Evolutionary conservation across 1,284 basidiomycete species (phyloP).

Genomic region (Ceratobasidium sp.): DNA sequence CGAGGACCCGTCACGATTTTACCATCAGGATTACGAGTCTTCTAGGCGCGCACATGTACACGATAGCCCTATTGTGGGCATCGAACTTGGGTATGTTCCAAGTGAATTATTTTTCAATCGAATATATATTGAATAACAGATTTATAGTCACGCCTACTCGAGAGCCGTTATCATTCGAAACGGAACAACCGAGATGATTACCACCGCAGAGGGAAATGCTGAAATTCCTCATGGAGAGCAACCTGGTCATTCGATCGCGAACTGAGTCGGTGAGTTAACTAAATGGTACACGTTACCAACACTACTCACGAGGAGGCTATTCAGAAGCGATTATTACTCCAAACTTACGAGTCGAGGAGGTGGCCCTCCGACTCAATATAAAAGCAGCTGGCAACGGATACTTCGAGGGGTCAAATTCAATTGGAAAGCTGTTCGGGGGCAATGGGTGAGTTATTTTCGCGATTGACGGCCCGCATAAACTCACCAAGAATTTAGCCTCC

Average conservation of each 20-base stretch:
- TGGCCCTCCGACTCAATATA: too few relatives aligned
- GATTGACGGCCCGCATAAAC: too few relatives aligned
- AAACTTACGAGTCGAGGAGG: too few relatives aligned
- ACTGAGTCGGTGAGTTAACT: background rate
- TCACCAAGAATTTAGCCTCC: background rate
- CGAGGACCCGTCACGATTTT: background rate
- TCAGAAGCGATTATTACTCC: too few relatives aligned
- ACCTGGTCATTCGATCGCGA: background rate
- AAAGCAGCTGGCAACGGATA: too few relatives aligned
- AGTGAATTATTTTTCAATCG: background rate
- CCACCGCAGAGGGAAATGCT: background rate
- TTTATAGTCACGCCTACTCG: slow-evolving; percentile 25
- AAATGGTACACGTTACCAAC: too few relatives aligned
- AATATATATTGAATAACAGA: background rate
- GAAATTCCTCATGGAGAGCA: slow-evolving; percentile 6
- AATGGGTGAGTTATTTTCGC: too few relatives aligned
- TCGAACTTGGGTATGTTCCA: slow-evolving; percentile 12
- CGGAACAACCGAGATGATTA: slow-evolving; percentile 8
- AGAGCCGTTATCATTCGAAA: background rate
- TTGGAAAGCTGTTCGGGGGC: too few relatives aligned
- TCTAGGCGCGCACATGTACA: too few relatives aligned
- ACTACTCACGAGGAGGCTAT: too few relatives aligned
- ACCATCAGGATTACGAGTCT: background rate
- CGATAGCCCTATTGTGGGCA: slow-evolving; percentile 11
- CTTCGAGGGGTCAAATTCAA: too few relatives aligned